A percentile compares a stretch with the other conserved stretches of the same genome.
These are phyloP conservation scores for Apiotrichum akiyoshidainum DNA, from an alignment of 1,284 basidiomycete species.

Conservation along the genomic window DNA sequence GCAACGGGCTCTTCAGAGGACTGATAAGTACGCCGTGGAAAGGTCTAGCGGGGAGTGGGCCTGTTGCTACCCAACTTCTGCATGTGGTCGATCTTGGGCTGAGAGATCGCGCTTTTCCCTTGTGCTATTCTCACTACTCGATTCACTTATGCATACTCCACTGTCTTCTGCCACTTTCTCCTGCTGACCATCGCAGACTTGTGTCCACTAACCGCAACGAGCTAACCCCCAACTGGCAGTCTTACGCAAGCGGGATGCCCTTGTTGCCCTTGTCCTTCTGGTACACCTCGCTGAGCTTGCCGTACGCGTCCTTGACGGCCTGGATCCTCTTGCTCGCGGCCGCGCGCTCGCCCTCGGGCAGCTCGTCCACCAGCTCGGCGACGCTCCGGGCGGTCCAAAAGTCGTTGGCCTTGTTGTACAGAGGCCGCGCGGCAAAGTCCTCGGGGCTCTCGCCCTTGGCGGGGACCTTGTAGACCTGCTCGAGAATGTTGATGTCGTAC, in stretches of 20 bases:
- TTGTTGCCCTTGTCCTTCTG: constrained; percentile 26
- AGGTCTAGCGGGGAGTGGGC: no score
- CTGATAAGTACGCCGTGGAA: no score
- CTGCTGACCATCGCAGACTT: no score
- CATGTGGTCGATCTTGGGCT: no score
- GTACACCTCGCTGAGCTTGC: constrained; percentile 24
- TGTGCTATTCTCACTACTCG: no score
- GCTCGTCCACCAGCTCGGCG: constrained; percentile 22
- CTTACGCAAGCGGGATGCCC: constrained; percentile 29
- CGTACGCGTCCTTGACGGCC: constrained; percentile 22
- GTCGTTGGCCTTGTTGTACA: constrained; percentile 31
- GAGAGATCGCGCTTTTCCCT: no score
- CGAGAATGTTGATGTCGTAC: constrained; percentile 33
- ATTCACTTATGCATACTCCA: no score
- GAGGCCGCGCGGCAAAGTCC: constrained; percentile 17
- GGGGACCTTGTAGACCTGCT: constrained; percentile 32
- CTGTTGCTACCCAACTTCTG: no score
- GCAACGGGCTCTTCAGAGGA: no score
- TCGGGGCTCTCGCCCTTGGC: constrained; percentile 14
- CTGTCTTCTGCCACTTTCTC: no score
- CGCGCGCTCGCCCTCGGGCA: constrained; percentile 10
- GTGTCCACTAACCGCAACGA: no score
- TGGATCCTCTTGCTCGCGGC: constrained; percentile 11
- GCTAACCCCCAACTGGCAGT: not conserved
- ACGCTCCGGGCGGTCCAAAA: constrained; percentile 28